Evolutionary conservation across 495 filamentous ascomycete species (phyloP).

Genomic region (Penicillium atrosanguineum): DNA sequence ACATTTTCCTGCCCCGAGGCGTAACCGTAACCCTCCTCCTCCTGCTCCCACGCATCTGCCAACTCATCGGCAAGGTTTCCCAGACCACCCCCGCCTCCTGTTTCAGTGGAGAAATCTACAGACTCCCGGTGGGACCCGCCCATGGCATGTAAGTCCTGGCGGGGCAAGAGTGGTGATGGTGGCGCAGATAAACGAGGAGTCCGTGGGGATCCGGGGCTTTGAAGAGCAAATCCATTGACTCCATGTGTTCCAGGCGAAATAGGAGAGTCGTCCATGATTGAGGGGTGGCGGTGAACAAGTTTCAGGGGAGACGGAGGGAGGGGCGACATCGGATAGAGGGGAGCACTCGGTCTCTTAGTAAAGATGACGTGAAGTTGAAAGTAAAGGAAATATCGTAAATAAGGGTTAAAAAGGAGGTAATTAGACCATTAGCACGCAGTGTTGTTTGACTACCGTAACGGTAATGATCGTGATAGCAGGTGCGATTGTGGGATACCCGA

Average conservation of each 20-base stretch:
- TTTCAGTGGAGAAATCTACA: constrained; percentile 41
- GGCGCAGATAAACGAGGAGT: constrained; percentile 54
- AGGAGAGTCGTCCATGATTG: constrained; percentile 55
- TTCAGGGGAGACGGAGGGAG: constrained; percentile 60
- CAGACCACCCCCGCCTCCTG: constrained; percentile 53
- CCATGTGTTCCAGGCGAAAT: constrained; percentile 40
- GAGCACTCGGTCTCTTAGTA: constrained; percentile 2
- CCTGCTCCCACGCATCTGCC: constrained; percentile 59
- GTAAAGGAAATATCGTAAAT: not conserved
- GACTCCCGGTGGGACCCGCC: constrained; percentile 48
- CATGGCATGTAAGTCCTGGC: constrained; percentile 50
- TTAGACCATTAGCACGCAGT: constrained; percentile 10
- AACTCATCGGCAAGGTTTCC: constrained; percentile 82
- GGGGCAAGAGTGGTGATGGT: constrained; percentile 59
- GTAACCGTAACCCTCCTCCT: constrained; percentile 51
- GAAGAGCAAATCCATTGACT: constrained; percentile 33
- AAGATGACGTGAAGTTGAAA: not conserved
- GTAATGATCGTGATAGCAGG: not conserved
- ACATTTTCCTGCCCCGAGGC: constrained; percentile 41
- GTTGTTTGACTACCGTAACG: constrained; percentile 2
- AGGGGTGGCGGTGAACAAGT: constrained; percentile 62
- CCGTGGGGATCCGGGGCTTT: constrained; percentile 40
- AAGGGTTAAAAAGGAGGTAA: constrained; percentile 3
- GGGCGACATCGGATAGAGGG: constrained; percentile 20
- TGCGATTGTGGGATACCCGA: not conserved